Conservation (phyloP, 768 basidiomycete genomes). For the Mycena rebaudengoi region DNA sequence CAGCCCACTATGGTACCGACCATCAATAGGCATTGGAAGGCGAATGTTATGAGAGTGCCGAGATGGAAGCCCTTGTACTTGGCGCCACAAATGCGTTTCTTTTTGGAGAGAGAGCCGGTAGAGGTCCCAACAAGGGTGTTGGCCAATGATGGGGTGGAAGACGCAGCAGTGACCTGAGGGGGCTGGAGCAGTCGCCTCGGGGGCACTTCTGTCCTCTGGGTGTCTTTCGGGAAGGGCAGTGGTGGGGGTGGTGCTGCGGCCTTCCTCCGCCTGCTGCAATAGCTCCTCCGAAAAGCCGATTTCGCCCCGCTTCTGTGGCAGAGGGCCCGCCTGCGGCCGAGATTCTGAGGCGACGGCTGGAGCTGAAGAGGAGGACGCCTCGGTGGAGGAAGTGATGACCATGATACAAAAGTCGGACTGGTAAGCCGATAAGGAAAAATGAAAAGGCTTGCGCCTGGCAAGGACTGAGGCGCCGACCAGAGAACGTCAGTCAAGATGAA, state of each 20-base stretch:
- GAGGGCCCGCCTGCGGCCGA: slow-evolving; percentile 64
- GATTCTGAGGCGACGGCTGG: slow-evolving; percentile 31
- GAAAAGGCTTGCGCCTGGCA: slow-evolving; percentile 54
- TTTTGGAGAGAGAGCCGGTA: slow-evolving; percentile 35
- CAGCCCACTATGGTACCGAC: slow-evolving; percentile 63
- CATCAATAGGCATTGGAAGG: slow-evolving; percentile 50
- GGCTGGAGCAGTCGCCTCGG: slow-evolving; percentile 6
- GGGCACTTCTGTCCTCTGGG: slow-evolving; percentile 53
- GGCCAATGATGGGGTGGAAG: slow-evolving; percentile 22
- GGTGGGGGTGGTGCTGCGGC: slow-evolving; percentile 29
- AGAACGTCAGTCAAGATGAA: slow-evolving; percentile 16
- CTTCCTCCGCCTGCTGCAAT: slow-evolving; percentile 32
- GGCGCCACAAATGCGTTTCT: slow-evolving; percentile 47
- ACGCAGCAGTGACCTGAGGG: slow-evolving; percentile 29
- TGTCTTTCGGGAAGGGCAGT: slow-evolving; percentile 55
- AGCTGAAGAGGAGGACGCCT: slow-evolving; percentile 13
- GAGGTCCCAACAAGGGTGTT: slow-evolving; percentile 28
- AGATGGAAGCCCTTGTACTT: slow-evolving; percentile 57
- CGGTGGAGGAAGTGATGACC: slow-evolving; percentile 22
- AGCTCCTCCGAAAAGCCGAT: slow-evolving; percentile 63
- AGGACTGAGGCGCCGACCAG: slow-evolving; percentile 32
- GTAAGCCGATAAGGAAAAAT: slow-evolving; percentile 30
- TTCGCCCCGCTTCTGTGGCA: slow-evolving; percentile 72
- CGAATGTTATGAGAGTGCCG: slow-evolving; percentile 51
- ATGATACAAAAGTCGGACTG: slow-evolving; percentile 23